Conservation (phyloP, 2,329 filamentous ascomycete genomes). For the Phaeosphaeria sp. region DNA sequence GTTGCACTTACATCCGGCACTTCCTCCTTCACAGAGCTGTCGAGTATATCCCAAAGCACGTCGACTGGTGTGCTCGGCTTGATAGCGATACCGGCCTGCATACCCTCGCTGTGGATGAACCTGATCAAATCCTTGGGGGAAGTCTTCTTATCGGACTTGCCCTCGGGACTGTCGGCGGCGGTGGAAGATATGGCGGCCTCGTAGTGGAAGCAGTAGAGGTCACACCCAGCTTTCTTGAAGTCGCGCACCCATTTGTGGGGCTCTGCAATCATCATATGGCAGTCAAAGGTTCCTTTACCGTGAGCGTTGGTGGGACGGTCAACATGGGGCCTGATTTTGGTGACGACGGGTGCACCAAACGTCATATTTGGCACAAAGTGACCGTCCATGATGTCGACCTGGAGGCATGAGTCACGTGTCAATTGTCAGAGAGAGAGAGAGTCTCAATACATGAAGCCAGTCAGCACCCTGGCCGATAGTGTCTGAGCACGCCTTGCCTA, state of each 20-base stretch:
- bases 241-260: constrained; percentile 98
- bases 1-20: constrained; percentile 79
- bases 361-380: constrained; percentile 99
- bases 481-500: constrained; percentile 83
- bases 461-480: constrained; percentile 85
- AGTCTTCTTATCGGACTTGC: constrained; percentile 72
- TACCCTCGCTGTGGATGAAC: constrained; percentile 86
- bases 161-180: constrained; percentile 79
- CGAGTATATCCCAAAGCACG: constrained; percentile 89
- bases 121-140: constrained; percentile 83
- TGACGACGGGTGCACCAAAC: constrained; percentile 93
- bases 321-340: constrained; percentile 88
- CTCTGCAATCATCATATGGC: constrained; percentile 99
- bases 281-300: constrained; percentile 94
- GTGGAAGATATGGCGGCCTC: constrained; percentile 87
- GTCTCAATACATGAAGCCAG: constrained; percentile 46
- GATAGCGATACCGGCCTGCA: constrained; percentile 93
- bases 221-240: constrained; percentile 91
- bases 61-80: constrained; percentile 92
- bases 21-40: constrained; percentile 73
- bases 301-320: constrained; percentile 71
- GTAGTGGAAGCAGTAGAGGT: constrained; percentile 99
- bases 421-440: constrained; percentile 1
- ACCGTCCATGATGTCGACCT: constrained; percentile 98
- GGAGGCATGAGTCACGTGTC: constrained; percentile 69